Conservation (phyloP, 805 yeast species). For the Sugiyamaella qingdaonensis region DNA sequence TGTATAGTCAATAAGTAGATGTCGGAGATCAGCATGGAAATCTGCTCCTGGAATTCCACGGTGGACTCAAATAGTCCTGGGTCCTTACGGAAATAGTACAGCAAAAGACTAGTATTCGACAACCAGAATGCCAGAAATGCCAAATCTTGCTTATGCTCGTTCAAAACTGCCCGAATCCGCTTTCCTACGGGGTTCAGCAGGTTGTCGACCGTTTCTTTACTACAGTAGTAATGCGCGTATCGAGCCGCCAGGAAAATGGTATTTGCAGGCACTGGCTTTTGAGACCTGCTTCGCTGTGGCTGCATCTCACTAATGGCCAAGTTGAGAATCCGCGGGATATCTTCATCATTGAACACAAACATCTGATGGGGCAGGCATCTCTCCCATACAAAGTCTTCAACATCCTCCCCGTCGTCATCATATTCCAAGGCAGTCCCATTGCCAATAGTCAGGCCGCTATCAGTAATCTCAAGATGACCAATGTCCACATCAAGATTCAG, state of each 20-base stretch:
- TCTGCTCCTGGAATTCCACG: constrained; percentile 25
- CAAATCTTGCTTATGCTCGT: constrained; percentile 35
- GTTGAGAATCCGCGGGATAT: constrained; percentile 37
- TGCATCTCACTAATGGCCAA: constrained; percentile 32
- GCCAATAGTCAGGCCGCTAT: constrained; percentile 10
- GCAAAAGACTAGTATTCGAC: constrained; percentile 68
- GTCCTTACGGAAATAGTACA: constrained; percentile 72
- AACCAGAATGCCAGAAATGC: constrained; percentile 76
- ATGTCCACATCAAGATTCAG: constrained; percentile 32
- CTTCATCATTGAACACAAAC: constrained; percentile 36
- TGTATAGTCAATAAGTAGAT: constrained; percentile 32
- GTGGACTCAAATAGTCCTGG: constrained; percentile 38
- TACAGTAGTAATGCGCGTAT: constrained; percentile 36
- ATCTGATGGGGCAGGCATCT: constrained; percentile 38
- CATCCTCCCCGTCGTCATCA: constrained; percentile 17
- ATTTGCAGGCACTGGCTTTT: constrained; percentile 41
- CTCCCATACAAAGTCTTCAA: constrained; percentile 37
- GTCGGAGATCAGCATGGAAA: constrained; percentile 31
- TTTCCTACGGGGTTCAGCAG: constrained; percentile 32
- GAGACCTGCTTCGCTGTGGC: constrained; percentile 35
- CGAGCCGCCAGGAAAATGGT: constrained; percentile 38
- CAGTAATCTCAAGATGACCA: constrained; percentile 19
- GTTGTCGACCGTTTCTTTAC: constrained; percentile 28
- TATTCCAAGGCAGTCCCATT: constrained; percentile 12
- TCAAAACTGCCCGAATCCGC: constrained; percentile 32